Evolutionary conservation across 202 grass and related monocot species (phyloP).

Genomic region (Zoysia matrella): DNA sequence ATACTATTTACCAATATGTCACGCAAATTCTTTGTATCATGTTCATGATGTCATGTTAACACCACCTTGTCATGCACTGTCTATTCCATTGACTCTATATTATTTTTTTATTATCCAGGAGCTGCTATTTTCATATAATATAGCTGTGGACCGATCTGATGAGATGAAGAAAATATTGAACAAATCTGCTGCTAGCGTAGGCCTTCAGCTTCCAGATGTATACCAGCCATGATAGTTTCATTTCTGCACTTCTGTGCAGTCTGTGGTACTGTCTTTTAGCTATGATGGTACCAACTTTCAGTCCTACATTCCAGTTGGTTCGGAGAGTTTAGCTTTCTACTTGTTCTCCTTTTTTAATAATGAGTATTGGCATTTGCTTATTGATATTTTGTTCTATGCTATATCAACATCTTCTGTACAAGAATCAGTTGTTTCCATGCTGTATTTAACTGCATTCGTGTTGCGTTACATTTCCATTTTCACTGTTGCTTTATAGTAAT

Average conservation of each 20-base stretch:
- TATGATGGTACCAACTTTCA: background rate
- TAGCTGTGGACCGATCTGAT: constrained; percentile 87
- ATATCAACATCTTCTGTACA: background rate
- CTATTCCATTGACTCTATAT: constrained; percentile 17
- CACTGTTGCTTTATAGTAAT: background rate
- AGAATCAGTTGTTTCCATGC: background rate
- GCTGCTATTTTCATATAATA: constrained; percentile 85
- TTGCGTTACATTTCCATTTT: background rate
- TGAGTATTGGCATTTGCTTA: no score
- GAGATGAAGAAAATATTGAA: constrained; percentile 88
- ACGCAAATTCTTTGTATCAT: background rate
- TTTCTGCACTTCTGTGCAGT: background rate
- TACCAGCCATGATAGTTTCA: constrained; percentile 60
- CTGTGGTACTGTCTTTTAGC: constrained; percentile 18
- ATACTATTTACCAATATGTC: background rate
- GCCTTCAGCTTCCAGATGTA: constrained; percentile 82
- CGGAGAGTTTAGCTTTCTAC: constrained; percentile 7
- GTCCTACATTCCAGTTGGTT: constrained; percentile 17
- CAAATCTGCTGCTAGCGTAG: constrained; percentile 97
- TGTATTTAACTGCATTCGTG: background rate
- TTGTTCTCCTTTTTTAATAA: background rate
- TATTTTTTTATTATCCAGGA: constrained; percentile 52
- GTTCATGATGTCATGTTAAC: background rate
- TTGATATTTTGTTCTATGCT: no score
- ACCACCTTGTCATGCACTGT: background rate